A percentile compares a stretch with the other conserved stretches of the same genome.
phyloP scores from a whole-genome alignment of 2,329 filamentous ascomycete species.

The Cephalotrichum gorgonifer region DNA sequence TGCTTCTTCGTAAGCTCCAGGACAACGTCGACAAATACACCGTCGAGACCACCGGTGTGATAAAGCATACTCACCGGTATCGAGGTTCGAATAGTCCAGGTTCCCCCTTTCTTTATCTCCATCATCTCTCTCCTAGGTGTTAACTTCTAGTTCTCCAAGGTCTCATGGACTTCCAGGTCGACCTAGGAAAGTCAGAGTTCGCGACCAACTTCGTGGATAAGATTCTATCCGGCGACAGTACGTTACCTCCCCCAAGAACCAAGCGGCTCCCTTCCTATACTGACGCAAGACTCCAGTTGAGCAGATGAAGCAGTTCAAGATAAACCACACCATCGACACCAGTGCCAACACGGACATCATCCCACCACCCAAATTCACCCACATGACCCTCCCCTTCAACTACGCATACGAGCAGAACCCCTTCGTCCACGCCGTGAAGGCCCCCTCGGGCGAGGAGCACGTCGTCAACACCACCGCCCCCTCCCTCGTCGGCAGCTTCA shows the following conservation, averaged over 20 bases:
- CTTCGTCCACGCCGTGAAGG: slow-evolving; percentile 54
- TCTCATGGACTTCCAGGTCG: slow-evolving; percentile 79
- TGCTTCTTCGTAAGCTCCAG: slow-evolving; percentile 52
- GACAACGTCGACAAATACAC: slow-evolving; percentile 61
- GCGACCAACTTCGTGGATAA: slow-evolving; percentile 61
- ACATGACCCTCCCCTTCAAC: slow-evolving; percentile 63
- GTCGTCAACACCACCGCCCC: slow-evolving; percentile 51
- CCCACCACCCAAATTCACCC: slow-evolving; percentile 69
- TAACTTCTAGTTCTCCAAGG: slow-evolving; percentile 23
- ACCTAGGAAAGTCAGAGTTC: slow-evolving; percentile 57
- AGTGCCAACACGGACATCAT: slow-evolving; percentile 58
- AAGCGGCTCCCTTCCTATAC: not conserved
- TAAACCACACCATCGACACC: slow-evolving; percentile 52
- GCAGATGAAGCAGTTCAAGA: slow-evolving; percentile 50
- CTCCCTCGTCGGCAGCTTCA: slow-evolving; percentile 47
- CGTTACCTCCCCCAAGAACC: slow-evolving; percentile 5
- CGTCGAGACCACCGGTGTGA: slow-evolving; percentile 59
- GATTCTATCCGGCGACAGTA: slow-evolving; percentile 62
- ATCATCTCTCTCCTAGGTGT: not conserved
- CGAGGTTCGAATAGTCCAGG: slow-evolving; percentile 43
- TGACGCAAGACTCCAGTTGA: slow-evolving; percentile 25
- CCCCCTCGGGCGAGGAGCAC: slow-evolving; percentile 38
- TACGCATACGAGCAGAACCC: slow-evolving; percentile 82
- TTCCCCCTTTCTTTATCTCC: too few species aligned
- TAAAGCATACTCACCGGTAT: slow-evolving; percentile 79